These are phyloP conservation scores for Ormosia semicastrata DNA, from an alignment of 306 rosid genomes.

Conservation along the genomic window DNA sequence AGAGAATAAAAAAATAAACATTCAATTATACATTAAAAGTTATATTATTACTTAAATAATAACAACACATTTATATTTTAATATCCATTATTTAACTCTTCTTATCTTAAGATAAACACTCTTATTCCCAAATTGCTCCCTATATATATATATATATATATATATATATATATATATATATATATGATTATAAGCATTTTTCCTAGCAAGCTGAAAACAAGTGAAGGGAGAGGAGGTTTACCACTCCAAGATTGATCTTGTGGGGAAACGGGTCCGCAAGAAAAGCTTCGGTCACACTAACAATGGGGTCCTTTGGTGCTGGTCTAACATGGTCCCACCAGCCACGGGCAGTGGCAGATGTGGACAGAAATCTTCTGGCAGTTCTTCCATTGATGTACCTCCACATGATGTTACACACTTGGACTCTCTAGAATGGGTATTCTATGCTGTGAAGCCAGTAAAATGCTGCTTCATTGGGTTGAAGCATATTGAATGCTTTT, in stretches of 20 bases:
- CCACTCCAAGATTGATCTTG: conserved; percentile 86
- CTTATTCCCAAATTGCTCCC: no score
- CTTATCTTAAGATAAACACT: no score
- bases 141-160: no score
- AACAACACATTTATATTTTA: no score
- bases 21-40: no score
- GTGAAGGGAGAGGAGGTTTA: conserved; percentile 16
- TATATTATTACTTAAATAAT: no score
- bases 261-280: conserved; percentile 72
- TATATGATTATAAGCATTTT: no score
- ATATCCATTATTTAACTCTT: no score
- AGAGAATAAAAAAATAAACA: no score
- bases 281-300: conserved; percentile 70
- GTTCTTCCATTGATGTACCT: conserved; percentile 11
- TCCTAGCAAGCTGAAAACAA: background rate
- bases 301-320: conserved; percentile 76
- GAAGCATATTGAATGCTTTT: background rate
- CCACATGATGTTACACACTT: conserved; percentile 7
- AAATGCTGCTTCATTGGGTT: background rate
- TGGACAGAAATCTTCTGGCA: conserved; percentile 28
- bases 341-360: background rate
- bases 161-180: no score
- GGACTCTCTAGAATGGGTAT: background rate
- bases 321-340: conserved; percentile 43
- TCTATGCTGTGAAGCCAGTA: background rate